phyloP scores from a whole-genome alignment of 768 basidiomycete genomes.

The Cubamyces lactineus region DNA sequence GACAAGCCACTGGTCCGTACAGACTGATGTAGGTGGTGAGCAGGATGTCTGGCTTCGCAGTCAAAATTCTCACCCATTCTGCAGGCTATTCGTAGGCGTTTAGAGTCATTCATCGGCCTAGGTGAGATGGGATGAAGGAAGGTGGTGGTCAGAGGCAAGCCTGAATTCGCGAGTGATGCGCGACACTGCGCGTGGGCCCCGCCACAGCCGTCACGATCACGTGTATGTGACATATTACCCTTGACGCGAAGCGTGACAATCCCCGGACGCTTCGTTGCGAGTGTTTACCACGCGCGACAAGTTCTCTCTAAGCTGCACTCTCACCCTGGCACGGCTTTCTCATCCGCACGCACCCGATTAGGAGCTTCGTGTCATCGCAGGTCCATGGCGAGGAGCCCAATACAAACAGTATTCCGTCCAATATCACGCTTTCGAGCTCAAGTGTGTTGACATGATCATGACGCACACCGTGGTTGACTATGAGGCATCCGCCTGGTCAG shows the following conservation, averaged over 20 bases:
- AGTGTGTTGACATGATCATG: too few relatives aligned
- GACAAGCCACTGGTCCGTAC: conserved; percentile 78
- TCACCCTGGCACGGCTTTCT: too few relatives aligned
- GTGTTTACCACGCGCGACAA: too few relatives aligned
- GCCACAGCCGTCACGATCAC: conserved; percentile 14
- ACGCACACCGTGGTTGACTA: too few relatives aligned
- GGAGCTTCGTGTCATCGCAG: too few relatives aligned
- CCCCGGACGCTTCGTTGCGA: neutral
- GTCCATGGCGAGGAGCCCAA: too few relatives aligned
- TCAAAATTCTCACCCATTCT: conserved; percentile 51
- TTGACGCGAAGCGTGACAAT: neutral
- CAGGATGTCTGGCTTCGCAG: neutral
- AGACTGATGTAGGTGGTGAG: conserved; percentile 40
- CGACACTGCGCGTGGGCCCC: neutral
- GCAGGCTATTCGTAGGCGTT: conserved; percentile 50
- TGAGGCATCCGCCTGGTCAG: too few relatives aligned
- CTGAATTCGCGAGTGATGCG: neutral
- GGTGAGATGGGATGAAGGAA: neutral
- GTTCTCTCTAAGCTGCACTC: too few relatives aligned
- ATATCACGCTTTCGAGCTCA: too few relatives aligned
- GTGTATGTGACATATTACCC: neutral
- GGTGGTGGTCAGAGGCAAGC: conserved; percentile 7
- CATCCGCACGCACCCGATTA: too few relatives aligned
- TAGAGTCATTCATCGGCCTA: neutral
- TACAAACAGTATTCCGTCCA: too few relatives aligned